phyloP scores from a whole-genome alignment of 2,329 filamentous ascomycete species.

The Cladosporium sp. region DNA sequence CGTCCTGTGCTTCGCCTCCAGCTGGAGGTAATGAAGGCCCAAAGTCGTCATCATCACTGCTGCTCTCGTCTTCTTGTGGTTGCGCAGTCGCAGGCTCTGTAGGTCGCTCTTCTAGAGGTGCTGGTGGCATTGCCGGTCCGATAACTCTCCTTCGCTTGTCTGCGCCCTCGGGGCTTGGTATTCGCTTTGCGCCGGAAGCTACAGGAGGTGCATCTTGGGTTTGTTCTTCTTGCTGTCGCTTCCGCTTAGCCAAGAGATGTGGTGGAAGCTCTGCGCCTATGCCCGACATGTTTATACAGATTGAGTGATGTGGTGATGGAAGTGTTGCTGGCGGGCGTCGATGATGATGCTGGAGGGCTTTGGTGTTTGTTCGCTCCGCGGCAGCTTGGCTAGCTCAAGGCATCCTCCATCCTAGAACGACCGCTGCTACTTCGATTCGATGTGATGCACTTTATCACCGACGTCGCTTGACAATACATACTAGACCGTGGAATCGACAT shows the following conservation, averaged over 20 bases:
- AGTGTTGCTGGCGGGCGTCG: not conserved
- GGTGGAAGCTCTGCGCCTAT: slow-evolving; percentile 71
- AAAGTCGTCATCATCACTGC: slow-evolving; percentile 45
- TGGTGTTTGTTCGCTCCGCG: not conserved
- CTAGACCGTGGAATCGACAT: not conserved
- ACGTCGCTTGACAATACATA: not conserved
- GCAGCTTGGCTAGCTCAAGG: not conserved
- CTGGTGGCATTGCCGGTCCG: slow-evolving; percentile 58
- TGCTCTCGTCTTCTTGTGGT: slow-evolving; percentile 31
- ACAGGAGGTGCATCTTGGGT: slow-evolving; percentile 37
- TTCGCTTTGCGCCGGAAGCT: slow-evolving; percentile 40
- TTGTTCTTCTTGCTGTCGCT: slow-evolving; percentile 50
- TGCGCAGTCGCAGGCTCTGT: slow-evolving; percentile 34
- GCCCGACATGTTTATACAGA: slow-evolving; percentile 56
- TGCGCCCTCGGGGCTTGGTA: slow-evolving; percentile 43
- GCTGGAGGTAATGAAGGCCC: slow-evolving; percentile 45
- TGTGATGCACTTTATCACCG: not conserved
- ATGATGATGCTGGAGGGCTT: slow-evolving; percentile 4
- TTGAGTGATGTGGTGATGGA: not conserved
- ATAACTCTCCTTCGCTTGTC: slow-evolving; percentile 55
- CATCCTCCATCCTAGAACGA: not conserved
- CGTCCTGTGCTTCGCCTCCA: not conserved
- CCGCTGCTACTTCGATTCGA: not conserved
- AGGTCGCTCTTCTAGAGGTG: slow-evolving; percentile 50
- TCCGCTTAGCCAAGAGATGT: slow-evolving; percentile 56